Evolutionary conservation across 768 basidiomycete genomes (phyloP).

Genomic region (Hygrophoropsis aurantiaca): DNA sequence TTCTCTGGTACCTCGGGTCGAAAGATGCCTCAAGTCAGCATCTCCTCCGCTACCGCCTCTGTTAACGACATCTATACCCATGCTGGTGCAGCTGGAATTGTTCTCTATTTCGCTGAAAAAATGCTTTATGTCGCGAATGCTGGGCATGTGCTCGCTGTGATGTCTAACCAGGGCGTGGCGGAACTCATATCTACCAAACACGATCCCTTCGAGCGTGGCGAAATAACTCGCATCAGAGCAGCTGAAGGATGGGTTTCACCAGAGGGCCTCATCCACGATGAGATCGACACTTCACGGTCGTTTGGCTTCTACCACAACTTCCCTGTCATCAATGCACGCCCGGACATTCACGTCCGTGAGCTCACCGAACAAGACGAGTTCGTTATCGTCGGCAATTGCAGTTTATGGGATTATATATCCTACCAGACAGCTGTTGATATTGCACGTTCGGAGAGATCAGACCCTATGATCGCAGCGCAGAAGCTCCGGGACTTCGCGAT

Average conservation of each 20-base stretch:
- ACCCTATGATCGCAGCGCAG: constrained; percentile 91
- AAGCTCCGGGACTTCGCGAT: constrained; percentile 96
- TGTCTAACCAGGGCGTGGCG: constrained; percentile 76
- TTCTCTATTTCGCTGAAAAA: constrained; percentile 78
- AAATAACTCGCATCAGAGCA: constrained; percentile 82
- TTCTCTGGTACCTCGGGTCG: constrained; percentile 49
- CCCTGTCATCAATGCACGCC: constrained; percentile 88
- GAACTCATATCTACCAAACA: constrained; percentile 76
- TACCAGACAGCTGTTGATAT: constrained; percentile 97
- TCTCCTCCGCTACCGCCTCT: constrained; percentile 32
- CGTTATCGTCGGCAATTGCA: constrained; percentile 90
- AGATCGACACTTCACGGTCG: constrained; percentile 86
- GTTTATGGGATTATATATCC: constrained; percentile 91
- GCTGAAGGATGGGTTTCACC: constrained; percentile 96
- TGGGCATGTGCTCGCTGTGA: constrained; percentile 84
- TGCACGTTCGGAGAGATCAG: constrained; percentile 69
- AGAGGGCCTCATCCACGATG: constrained; percentile 87
- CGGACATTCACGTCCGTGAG: constrained; percentile 68
- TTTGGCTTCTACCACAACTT: constrained; percentile 92
- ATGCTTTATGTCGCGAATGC: constrained; percentile 88
- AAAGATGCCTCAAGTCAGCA: constrained; percentile 74
- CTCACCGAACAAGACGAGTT: constrained; percentile 90
- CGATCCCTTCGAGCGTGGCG: constrained; percentile 84
- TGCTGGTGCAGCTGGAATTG: constrained; percentile 81
- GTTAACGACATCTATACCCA: constrained; percentile 54